A percentile compares a stretch with the other conserved stretches of the same genome.
phyloP scores from a whole-genome alignment of 2,329 filamentous ascomycete species.

The Epichloe sylvatica region DNA sequence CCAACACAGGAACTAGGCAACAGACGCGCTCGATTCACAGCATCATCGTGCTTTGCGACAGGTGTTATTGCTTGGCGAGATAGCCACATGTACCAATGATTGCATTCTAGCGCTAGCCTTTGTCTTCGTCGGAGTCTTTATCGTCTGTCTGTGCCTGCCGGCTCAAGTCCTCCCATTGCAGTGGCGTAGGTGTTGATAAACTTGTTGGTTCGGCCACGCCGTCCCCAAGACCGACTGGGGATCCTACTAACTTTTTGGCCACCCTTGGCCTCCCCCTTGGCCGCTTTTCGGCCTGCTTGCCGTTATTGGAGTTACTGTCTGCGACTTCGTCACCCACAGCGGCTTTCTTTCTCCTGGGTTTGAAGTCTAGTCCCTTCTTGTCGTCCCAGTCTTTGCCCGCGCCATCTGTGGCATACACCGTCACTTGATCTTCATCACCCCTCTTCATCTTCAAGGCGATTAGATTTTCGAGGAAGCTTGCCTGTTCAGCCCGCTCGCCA shows the following conservation, averaged over 20 bases:
- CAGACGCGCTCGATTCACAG: no score
- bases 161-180: conserved; percentile 20
- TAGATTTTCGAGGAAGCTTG: conserved; percentile 50
- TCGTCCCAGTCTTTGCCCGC: conserved; percentile 28
- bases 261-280: not conserved
- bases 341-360: conserved; percentile 16
- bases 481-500: conserved; percentile 33
- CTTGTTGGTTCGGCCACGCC: conserved; percentile 2
- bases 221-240: conserved; percentile 11
- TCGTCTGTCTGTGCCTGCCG: not conserved
- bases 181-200: conserved; percentile 23
- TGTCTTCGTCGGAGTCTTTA: no score
- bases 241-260: conserved; percentile 5
- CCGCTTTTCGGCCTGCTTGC: conserved; percentile 6
- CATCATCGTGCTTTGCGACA: no score
- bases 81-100: no score
- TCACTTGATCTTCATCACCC: conserved; percentile 53
- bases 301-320: conserved; percentile 1
- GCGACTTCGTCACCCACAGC: not conserved
- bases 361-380: conserved; percentile 26
- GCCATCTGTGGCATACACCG: conserved; percentile 38
- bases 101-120: no score
- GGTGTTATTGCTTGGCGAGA: no score
- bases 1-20: no score
- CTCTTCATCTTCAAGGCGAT: conserved; percentile 49